A percentile compares a stretch with the other conserved stretches of the same genome.
Conservation (phyloP, 2,329 filamentous ascomycete species). For the Aspergillus sp. region DNA sequence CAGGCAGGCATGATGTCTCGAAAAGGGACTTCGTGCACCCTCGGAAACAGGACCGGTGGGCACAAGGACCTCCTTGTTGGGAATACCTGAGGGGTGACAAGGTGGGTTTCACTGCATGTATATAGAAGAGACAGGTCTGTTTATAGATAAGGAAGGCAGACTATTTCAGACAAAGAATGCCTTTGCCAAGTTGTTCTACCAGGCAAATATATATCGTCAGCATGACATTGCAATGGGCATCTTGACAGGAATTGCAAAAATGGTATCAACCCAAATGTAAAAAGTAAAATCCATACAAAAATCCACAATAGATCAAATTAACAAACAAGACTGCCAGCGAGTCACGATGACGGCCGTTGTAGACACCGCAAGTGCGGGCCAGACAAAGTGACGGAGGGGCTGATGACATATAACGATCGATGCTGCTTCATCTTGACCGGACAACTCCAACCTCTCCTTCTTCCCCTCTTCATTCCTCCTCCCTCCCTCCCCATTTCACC, state of each 20-base stretch:
- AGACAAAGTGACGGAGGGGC: constrained; percentile 10
- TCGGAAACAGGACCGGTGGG: background rate
- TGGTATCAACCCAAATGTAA: background rate
- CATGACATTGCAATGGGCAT: background rate
- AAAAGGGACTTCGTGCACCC: background rate
- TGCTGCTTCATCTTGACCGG: constrained; percentile 6
- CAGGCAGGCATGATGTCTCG: background rate
- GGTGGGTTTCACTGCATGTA: background rate
- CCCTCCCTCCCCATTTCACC: constrained; percentile 9
- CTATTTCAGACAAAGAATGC: background rate
- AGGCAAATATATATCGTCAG: background rate
- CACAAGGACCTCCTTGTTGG: background rate
- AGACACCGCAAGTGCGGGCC: background rate
- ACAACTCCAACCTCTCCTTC: constrained; percentile 13
- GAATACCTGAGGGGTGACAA: background rate
- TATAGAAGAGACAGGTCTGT: background rate
- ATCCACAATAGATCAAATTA: too few species aligned
- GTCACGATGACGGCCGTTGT: background rate
- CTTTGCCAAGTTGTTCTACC: background rate
- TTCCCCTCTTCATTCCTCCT: constrained; percentile 16
- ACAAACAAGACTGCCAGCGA: background rate
- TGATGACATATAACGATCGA: constrained; percentile 5
- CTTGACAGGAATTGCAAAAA: background rate
- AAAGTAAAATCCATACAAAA: too few species aligned
- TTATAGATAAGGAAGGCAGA: background rate